Percentiles rank a stretch among this genome's conserved stretches.
phyloP scores from a whole-genome alignment of 2,329 filamentous ascomycete genomes.

The Colletotrichum sp. region DNA sequence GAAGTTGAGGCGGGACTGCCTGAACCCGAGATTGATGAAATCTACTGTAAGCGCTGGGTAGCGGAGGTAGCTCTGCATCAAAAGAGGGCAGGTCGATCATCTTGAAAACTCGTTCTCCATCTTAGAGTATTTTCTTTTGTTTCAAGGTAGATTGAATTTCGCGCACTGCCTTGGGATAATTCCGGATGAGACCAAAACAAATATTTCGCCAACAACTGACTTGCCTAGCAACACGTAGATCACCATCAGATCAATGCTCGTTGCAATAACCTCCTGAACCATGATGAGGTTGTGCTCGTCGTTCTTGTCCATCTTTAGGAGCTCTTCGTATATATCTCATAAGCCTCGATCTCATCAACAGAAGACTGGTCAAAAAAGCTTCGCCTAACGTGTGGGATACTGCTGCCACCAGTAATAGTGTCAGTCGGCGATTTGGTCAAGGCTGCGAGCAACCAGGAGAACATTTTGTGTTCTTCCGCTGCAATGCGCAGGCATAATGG shows the following conservation, averaged over 20 bases:
- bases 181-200: neutral
- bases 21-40: neutral
- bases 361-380: neutral
- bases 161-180: neutral
- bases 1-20: neutral
- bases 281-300: neutral
- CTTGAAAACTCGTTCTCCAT: neutral
- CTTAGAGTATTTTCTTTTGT: neutral
- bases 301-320: too few relatives aligned
- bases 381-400: neutral
- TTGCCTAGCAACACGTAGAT: neutral
- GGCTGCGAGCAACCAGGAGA: neutral
- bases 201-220: neutral
- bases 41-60: neutral
- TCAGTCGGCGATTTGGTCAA: neutral
- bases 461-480: neutral
- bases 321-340: neutral
- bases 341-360: neutral
- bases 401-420: neutral
- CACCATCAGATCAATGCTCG: neutral
- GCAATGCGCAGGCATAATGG: too few relatives aligned
- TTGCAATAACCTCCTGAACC: neutral
- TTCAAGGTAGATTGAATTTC: neutral
- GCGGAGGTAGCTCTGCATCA: neutral
- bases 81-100: neutral